These are phyloP conservation scores for Fusarium sp. DNA, from an alignment of 2,329 filamentous ascomycete genomes.

Conservation along the genomic window DNA sequence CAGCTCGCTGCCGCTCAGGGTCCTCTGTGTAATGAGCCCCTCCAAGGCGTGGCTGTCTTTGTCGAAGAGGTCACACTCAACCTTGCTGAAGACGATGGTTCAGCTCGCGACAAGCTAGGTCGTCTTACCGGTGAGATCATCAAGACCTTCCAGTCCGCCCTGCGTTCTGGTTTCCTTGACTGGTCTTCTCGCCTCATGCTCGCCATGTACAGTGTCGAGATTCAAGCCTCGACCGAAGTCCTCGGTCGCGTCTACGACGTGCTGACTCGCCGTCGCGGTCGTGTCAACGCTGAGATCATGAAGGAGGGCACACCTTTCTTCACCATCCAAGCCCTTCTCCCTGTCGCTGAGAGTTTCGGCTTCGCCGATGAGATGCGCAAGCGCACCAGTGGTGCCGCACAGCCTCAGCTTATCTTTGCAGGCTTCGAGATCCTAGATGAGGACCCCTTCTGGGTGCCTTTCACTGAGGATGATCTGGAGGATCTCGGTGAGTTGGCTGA, in stretches of 20 bases:
- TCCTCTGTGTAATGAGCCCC: conserved; percentile 90
- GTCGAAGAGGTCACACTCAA: conserved; percentile 81
- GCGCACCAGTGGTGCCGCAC: conserved; percentile 88
- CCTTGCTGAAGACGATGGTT: conserved; percentile 64
- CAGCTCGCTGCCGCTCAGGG: conserved; percentile 91
- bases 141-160: conserved; percentile 85
- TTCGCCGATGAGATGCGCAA: conserved; percentile 98
- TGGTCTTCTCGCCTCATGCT: conserved; percentile 96
- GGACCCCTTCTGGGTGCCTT: conserved; percentile 98
- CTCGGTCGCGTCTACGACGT: conserved; percentile 96
- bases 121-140: conserved; percentile 94
- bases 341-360: conserved; percentile 94
- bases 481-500: conserved; percentile 95
- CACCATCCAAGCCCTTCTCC: conserved; percentile 88
- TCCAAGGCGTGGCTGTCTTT: conserved; percentile 92
- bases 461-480: conserved; percentile 95
- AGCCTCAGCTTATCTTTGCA: conserved; percentile 92
- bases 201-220: conserved; percentile 98
- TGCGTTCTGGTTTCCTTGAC: conserved; percentile 88
- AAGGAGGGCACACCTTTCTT: conserved; percentile 98
- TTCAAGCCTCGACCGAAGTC: conserved; percentile 95
- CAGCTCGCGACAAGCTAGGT: conserved; percentile 75
- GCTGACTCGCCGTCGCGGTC: conserved; percentile 92
- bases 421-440: conserved; percentile 94
- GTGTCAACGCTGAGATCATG: conserved; percentile 89